A percentile compares a stretch with the other conserved stretches of the same genome.
phyloP scores from a whole-genome alignment of 176 grass and related monocot species.

The Oryza brachyantha region DNA sequence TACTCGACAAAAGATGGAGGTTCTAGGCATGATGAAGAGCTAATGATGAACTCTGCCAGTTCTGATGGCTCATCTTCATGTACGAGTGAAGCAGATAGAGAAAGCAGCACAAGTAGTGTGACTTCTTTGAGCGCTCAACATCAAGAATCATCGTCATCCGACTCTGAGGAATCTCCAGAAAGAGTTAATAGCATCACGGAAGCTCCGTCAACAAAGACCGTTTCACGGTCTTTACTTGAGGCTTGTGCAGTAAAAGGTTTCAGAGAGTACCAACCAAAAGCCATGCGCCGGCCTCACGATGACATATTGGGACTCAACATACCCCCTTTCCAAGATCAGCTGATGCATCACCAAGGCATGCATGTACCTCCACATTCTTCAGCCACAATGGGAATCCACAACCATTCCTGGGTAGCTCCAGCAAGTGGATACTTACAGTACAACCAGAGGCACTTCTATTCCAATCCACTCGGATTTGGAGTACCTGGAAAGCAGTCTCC shows the following conservation, averaged over 20 bases:
- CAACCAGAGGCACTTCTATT: constrained; percentile 45
- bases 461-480: constrained; percentile 38
- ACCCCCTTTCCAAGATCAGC: constrained; percentile 29
- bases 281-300: constrained; percentile 15
- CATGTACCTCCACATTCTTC: constrained; percentile 45
- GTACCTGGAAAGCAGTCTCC: constrained; percentile 37
- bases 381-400: constrained; percentile 51
- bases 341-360: constrained; percentile 46
- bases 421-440: constrained; percentile 67
- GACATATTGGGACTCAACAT: constrained; percentile 33
- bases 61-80: constrained; percentile 74
- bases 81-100: constrained; percentile 73
- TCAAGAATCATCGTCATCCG: constrained; percentile 69
- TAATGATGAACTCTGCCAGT: constrained; percentile 44
- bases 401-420: constrained; percentile 54
- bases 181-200: constrained; percentile 22
- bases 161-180: constrained; percentile 69
- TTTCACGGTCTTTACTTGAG: constrained; percentile 48
- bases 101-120: constrained; percentile 64
- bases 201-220: constrained; percentile 35
- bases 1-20: constrained; percentile 29
- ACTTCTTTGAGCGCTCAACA: constrained; percentile 63
- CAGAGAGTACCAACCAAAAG: constrained; percentile 54
- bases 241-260: constrained; percentile 45
- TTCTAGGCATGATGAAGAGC: constrained; percentile 40